Evolutionary conservation across 1,284 basidiomycete species (phyloP).

Genomic region (Hemileia vastatrix): DNA sequence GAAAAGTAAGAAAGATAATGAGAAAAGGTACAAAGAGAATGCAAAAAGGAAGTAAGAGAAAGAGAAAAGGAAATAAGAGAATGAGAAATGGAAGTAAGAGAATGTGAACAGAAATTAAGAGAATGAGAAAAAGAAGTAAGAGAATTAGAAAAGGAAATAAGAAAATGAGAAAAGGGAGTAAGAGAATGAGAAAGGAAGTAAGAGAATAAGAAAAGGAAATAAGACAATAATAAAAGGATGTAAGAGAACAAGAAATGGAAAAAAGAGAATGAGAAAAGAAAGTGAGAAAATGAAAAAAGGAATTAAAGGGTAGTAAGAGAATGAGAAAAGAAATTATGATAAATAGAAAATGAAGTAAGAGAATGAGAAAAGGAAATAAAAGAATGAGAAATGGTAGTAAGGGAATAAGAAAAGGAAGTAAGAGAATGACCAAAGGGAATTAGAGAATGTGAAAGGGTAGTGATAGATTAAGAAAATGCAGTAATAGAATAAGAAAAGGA

Average conservation of each 20-base stretch:
- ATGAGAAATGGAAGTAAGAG: neutral
- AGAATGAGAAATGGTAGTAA: neutral
- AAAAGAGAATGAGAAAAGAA: neutral
- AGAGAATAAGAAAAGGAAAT: neutral
- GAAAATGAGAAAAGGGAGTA: neutral
- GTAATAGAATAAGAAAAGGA: too few relatives aligned
- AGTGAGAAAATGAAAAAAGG: neutral
- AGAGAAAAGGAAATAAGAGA: neutral
- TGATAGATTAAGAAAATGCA: too few relatives aligned
- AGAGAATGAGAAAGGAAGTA: neutral
- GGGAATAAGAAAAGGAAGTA: neutral
- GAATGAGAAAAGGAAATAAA: neutral
- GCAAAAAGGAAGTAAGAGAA: neutral
- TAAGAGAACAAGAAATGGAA: neutral
- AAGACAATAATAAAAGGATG: neutral
- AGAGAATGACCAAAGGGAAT: neutral
- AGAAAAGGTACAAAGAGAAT: neutral
- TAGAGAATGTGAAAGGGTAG: neutral
- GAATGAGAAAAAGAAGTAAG: neutral
- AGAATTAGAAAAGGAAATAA: neutral
- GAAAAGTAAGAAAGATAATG: neutral
- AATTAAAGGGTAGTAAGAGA: neutral
- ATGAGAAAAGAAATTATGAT: neutral
- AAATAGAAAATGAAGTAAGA: neutral
- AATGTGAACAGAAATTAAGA: neutral